Base-by-base conservation (phyloP, 768 basidiomycete genomes). In the Collybia mongolica region DNA sequence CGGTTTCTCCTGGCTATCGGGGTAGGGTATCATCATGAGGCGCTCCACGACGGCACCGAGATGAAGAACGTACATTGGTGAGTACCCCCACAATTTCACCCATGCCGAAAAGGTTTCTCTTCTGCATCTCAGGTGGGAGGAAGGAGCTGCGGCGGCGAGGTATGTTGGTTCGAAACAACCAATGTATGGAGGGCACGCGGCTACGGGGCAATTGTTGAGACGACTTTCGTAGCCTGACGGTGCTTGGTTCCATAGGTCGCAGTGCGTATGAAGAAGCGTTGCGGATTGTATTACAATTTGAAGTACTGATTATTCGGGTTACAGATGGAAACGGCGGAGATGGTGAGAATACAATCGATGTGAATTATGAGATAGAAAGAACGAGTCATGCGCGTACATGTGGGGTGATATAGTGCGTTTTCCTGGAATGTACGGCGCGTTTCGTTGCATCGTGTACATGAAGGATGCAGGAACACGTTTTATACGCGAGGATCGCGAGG, bases 41-140 rank as follows among this genome's bases (percentile, higher is more conserved):
- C 18, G 11, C 43, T 39, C 42, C 40, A 37, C 44, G 44, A 46
- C 18, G 11, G 19, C 41, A n/a, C 36, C 35, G 23, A 20, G 29
- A 14, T 26, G 20, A 28, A 14, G 22, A 35, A 68, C 84, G 41
- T 72, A 89, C 90, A 55, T 90, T 90, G 24, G 85, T 71, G 18
- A 92, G 66, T 17, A 92, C 90, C 18, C 80, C 78, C 29, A 92
- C 67, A 46, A 93, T 82, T 53, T 92, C 90, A 45, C 86, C 80
- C 72, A 92, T 77, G 22, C 90, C 89, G 54, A 92, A 92, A 54
- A 90, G 80, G 54, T 83, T 83, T 48, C 88, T 76, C 60, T 82
- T 84, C 61, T 81, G 81, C 43, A 81, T 69, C 61, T 86, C 83
- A 36, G 73, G 64, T 17, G 82, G 80, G 51, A 86, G 68, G 44